A percentile compares a stretch with the other conserved stretches of the same genome.
Conservation (phyloP, 2,329 filamentous ascomycete genomes). For the Colletotrichum chrysophilum region DNA sequence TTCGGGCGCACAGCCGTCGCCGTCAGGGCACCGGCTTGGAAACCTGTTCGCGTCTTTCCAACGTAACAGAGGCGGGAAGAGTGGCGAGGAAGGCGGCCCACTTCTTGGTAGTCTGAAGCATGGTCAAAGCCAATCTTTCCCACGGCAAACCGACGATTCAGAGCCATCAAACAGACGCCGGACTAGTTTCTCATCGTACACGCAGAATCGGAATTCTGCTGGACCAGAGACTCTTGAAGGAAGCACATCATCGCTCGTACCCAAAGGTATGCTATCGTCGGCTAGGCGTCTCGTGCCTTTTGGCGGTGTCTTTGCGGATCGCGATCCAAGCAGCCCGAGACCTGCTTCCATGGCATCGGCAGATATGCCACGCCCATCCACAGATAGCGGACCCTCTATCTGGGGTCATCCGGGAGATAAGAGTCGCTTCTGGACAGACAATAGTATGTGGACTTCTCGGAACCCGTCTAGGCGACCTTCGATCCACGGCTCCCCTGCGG, state of each 20-base stretch:
- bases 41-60: slow-evolving; percentile 65
- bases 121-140: slow-evolving; percentile 80
- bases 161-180: slow-evolving; percentile 61
- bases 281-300: slow-evolving; percentile 51
- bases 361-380: slow-evolving; percentile 78
- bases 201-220: slow-evolving; percentile 61
- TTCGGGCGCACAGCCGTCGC: slow-evolving; percentile 38
- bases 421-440: slow-evolving; percentile 71
- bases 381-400: slow-evolving; percentile 74
- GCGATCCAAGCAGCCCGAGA: slow-evolving; percentile 64
- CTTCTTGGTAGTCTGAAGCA: slow-evolving; percentile 72
- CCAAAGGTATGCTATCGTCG: slow-evolving; percentile 29
- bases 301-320: slow-evolving; percentile 55
- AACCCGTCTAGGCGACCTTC: slow-evolving; percentile 83
- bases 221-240: slow-evolving; percentile 48
- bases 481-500: slow-evolving; percentile 75
- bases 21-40: slow-evolving; percentile 43
- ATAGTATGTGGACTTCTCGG: slow-evolving; percentile 59
- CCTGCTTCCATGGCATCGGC: slow-evolving; percentile 73
- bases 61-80: slow-evolving; percentile 66
- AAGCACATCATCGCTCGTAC: slow-evolving; percentile 5
- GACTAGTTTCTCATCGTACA: slow-evolving; percentile 62
- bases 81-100: slow-evolving; percentile 59
- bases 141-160: slow-evolving; percentile 62
- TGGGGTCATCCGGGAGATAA: slow-evolving; percentile 67